Conservation (phyloP, 164 flowering plant genomes). For the Buxus sempervirens region DNA sequence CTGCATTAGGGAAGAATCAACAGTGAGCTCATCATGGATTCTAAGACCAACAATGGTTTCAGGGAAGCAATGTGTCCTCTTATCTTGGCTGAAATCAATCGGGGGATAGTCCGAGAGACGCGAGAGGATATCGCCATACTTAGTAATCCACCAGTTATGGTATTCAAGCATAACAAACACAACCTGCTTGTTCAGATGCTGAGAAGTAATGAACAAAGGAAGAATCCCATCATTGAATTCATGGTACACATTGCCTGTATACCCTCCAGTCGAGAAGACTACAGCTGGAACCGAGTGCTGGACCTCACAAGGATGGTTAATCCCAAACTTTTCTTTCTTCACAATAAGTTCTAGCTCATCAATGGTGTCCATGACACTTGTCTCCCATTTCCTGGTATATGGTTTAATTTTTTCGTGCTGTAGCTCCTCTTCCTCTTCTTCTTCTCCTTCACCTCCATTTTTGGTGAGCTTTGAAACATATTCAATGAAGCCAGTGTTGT, state of each 20-base stretch:
- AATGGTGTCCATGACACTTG: slow-evolving; percentile 62
- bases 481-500: slow-evolving; percentile 5
- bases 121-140: slow-evolving; percentile 64
- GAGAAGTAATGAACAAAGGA: slow-evolving; percentile 84
- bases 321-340: slow-evolving; percentile 15
- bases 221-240: slow-evolving; percentile 93
- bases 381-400: slow-evolving; percentile 94
- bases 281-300: slow-evolving; percentile 75
- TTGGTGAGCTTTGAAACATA: no score
- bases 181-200: slow-evolving; percentile 62
- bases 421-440: slow-evolving; percentile 22
- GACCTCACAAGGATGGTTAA: slow-evolving; percentile 50
- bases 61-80: slow-evolving; percentile 73
- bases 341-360: slow-evolving; percentile 53
- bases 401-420: slow-evolving; percentile 74
- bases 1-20: slow-evolving; percentile 50
- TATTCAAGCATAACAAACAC: slow-evolving; percentile 82
- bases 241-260: slow-evolving; percentile 90
- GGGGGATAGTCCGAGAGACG: slow-evolving; percentile 67
- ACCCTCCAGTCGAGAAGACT: slow-evolving; percentile 90
- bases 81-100: slow-evolving; percentile 52
- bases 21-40: slow-evolving; percentile 86
- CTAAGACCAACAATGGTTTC: slow-evolving; percentile 71
- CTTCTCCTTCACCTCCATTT: slow-evolving; percentile 6
- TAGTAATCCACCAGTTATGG: slow-evolving; percentile 80